phyloP scores from a whole-genome alignment of 208 protist species.

The Crithidia expoeki region DNA sequence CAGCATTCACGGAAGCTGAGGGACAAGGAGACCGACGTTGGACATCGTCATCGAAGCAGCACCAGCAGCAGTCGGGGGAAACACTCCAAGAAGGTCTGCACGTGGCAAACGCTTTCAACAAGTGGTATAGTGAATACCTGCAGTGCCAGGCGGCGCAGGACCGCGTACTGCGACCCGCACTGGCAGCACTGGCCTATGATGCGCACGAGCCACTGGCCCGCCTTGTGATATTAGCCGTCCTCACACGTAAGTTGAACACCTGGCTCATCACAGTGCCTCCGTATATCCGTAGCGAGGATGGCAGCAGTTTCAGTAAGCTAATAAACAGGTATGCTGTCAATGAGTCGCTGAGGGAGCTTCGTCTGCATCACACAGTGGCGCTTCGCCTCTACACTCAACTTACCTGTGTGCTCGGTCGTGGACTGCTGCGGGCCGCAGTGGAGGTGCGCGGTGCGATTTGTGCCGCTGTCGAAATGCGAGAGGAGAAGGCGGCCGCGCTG shows the following conservation, averaged over 20 bases:
- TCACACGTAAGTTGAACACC: constrained; percentile 29
- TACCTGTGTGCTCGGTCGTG: constrained; percentile 24
- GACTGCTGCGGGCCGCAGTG: constrained; percentile 21
- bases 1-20: background rate
- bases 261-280: constrained; percentile 17
- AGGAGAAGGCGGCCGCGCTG: constrained; percentile 3
- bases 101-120: background rate
- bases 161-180: constrained; percentile 52
- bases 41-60: background rate
- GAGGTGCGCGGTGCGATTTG: constrained; percentile 18
- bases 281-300: constrained; percentile 4
- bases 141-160: constrained; percentile 41
- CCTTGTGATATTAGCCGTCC: constrained; percentile 39
- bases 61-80: background rate
- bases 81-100: background rate
- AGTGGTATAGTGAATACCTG: constrained; percentile 18
- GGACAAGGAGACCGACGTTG: background rate
- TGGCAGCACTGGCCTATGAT: constrained; percentile 67
- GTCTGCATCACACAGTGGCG: constrained; percentile 31
- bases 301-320: too few relatives aligned
- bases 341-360: constrained; percentile 7
- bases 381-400: constrained; percentile 36
- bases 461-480: constrained; percentile 24
- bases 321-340: too few relatives aligned
- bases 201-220: constrained; percentile 48